Percentiles rank a stretch among this genome's conserved stretches.
phyloP scores from a whole-genome alignment of 345 rosid genomes.

The Aegle marmelos region DNA sequence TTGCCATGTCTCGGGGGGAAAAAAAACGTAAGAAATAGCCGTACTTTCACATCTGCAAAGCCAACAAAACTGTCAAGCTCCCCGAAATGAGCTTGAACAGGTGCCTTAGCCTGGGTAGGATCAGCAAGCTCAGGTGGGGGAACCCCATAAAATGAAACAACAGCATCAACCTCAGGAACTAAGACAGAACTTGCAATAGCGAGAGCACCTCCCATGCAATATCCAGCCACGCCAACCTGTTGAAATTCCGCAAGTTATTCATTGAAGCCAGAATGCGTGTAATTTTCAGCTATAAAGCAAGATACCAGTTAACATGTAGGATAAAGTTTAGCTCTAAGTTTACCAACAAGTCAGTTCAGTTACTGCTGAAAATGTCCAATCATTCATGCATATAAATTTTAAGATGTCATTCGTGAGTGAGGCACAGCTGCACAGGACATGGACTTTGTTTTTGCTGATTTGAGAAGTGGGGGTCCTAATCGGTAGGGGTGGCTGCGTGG shows the following conservation, averaged over 20 bases:
- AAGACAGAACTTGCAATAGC: conserved; percentile 90
- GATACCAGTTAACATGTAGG: background rate
- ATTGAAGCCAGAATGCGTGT: background rate
- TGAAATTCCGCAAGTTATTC: conserved; percentile 11
- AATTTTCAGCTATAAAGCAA: background rate
- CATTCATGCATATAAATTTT: background rate
- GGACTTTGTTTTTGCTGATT: background rate
- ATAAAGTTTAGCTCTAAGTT: background rate
- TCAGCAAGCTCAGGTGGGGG: conserved; percentile 88
- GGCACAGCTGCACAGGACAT: background rate
- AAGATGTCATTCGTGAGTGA: background rate
- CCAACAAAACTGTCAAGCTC: conserved; percentile 85
- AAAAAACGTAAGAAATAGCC: background rate
- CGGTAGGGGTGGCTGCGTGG: background rate
- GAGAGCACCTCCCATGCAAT: conserved; percentile 94
- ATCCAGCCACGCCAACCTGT: conserved; percentile 94
- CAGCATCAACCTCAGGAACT: conserved; percentile 84
- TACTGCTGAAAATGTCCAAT: background rate
- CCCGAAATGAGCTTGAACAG: conserved; percentile 88
- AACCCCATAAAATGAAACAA: conserved; percentile 81
- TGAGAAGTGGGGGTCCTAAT: background rate
- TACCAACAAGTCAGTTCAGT: background rate
- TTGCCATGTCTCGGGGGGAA: background rate
- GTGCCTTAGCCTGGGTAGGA: conserved; percentile 76
- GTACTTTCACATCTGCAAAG: conserved; percentile 80